These are phyloP conservation scores for Amanita polypyramis DNA, from an alignment of 768 basidiomycete genomes.

Conservation along the genomic window DNA sequence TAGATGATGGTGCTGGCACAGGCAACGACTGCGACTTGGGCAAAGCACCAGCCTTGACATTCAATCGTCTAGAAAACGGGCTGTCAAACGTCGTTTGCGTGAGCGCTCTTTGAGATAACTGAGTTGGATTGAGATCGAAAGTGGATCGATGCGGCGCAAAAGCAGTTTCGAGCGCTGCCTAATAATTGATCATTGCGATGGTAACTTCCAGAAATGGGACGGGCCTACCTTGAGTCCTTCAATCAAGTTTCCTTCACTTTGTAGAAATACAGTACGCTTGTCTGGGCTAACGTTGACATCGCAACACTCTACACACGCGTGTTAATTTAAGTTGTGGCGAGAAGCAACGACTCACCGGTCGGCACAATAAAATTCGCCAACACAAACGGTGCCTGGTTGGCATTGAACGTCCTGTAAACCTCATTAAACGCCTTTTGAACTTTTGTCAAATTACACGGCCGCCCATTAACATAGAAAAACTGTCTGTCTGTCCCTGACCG, in stretches of 20 bases:
- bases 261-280: slow-evolving; percentile 90
- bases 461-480: slow-evolving; percentile 86
- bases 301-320: slow-evolving; percentile 42
- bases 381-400: slow-evolving; percentile 67
- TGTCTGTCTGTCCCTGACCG: slow-evolving; percentile 77
- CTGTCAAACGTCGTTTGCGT: slow-evolving; percentile 9
- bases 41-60: not conserved
- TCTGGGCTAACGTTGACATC: slow-evolving; percentile 97
- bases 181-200: not conserved
- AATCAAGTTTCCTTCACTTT: slow-evolving; percentile 76
- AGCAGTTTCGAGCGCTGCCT: slow-evolving; percentile 57
- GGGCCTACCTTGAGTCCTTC: slow-evolving; percentile 59
- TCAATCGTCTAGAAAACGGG: slow-evolving; percentile 1
- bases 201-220: not conserved
- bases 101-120: slow-evolving; percentile 15
- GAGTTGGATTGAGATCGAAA: slow-evolving; percentile 37
- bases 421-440: slow-evolving; percentile 89
- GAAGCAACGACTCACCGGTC: slow-evolving; percentile 38
- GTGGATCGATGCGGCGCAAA: slow-evolving; percentile 70
- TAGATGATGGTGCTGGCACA: not conserved
- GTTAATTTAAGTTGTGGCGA: not conserved
- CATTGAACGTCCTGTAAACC: slow-evolving; percentile 74
- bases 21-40: slow-evolving; percentile 1
- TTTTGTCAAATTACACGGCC: slow-evolving; percentile 76
- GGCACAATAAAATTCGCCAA: slow-evolving; percentile 79